A percentile compares a stretch with the other conserved stretches of the same genome.
Conservation (phyloP, 1,284 basidiomycete species). For the Mycena citricolor region DNA sequence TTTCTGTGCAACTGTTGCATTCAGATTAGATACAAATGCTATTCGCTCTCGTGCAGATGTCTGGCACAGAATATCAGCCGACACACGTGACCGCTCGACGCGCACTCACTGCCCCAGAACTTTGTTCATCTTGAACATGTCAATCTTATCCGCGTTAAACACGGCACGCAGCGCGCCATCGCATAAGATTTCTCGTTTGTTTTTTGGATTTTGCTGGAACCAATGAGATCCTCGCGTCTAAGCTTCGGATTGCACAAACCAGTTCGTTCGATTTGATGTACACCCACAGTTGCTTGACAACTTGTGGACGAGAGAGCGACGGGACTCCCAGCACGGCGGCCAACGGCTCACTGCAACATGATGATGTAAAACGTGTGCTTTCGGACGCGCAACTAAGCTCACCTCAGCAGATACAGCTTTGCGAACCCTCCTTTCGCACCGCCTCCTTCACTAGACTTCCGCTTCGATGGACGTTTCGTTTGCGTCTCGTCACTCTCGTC, state of each 20-base stretch:
- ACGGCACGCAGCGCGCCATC: conserved; percentile 67
- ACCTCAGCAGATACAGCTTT: conserved; percentile 80
- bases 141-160: conserved; percentile 75
- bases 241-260: conserved; percentile 7
- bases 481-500: conserved; percentile 17
- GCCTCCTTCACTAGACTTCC: conserved; percentile 27
- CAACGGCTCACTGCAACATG: conserved; percentile 53
- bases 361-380: conserved; percentile 4
- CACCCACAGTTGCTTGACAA: conserved; percentile 84
- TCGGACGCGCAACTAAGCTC: conserved; percentile 18
- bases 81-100: neutral
- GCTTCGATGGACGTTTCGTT: conserved; percentile 12
- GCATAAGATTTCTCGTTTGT: conserved; percentile 81
- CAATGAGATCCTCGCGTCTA: neutral
- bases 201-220: conserved; percentile 68
- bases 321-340: conserved; percentile 56
- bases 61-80: conserved; percentile 3
- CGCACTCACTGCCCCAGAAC: conserved; percentile 67
- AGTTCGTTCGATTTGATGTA: conserved; percentile 79
- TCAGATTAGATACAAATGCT: neutral
- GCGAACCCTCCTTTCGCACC: conserved; percentile 68
- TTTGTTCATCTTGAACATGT: conserved; percentile 90
- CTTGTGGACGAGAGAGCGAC: conserved; percentile 80
- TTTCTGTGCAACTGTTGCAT: neutral
- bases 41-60: conserved; percentile 36